Evolutionary conservation across 257 asterid genomes (phyloP).

Genomic region (Ilex aquifolium): DNA sequence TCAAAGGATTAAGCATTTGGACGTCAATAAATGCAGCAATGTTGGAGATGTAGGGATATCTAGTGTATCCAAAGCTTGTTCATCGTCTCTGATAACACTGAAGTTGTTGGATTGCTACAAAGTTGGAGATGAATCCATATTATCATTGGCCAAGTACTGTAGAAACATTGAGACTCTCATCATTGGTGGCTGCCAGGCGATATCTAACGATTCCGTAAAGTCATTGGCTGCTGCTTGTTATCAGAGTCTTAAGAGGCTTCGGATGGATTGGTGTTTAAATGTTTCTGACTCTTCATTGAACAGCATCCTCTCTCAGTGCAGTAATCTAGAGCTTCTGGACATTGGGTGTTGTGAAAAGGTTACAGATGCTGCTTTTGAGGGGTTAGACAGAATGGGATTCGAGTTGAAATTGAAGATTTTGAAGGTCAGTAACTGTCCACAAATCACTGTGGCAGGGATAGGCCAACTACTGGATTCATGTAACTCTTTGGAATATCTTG

Average conservation of each 20-base stretch:
- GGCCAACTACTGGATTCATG: slow-evolving; percentile 55
- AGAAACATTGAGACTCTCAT: slow-evolving; percentile 55
- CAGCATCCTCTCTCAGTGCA: slow-evolving; percentile 47
- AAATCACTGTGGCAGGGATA: slow-evolving; percentile 67
- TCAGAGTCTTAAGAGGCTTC: slow-evolving; percentile 57
- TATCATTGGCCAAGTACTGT: slow-evolving; percentile 58
- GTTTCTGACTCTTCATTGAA: slow-evolving; percentile 58
- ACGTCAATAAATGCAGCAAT: slow-evolving; percentile 77
- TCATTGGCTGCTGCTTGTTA: slow-evolving; percentile 55
- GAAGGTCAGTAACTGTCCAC: slow-evolving; percentile 74
- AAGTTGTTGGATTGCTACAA: slow-evolving; percentile 74
- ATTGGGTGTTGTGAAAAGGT: slow-evolving; percentile 89
- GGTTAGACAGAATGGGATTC: slow-evolving; percentile 38
- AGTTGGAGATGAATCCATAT: slow-evolving; percentile 64
- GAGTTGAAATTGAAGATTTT: slow-evolving; percentile 53
- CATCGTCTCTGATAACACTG: slow-evolving; percentile 52
- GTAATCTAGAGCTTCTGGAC: slow-evolving; percentile 79
- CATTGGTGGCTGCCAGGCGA: slow-evolving; percentile 79
- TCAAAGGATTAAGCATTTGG: slow-evolving; percentile 52
- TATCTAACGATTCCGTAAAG: slow-evolving; percentile 62
- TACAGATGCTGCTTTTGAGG: slow-evolving; percentile 73
- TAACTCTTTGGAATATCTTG: slow-evolving; percentile 66
- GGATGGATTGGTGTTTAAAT: slow-evolving; percentile 96
- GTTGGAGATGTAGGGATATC: slow-evolving; percentile 63
- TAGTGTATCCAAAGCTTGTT: slow-evolving; percentile 54